These are phyloP conservation scores for Ambrosia trifida DNA, from an alignment of 129 eudicot species.

Conservation along the genomic window DNA sequence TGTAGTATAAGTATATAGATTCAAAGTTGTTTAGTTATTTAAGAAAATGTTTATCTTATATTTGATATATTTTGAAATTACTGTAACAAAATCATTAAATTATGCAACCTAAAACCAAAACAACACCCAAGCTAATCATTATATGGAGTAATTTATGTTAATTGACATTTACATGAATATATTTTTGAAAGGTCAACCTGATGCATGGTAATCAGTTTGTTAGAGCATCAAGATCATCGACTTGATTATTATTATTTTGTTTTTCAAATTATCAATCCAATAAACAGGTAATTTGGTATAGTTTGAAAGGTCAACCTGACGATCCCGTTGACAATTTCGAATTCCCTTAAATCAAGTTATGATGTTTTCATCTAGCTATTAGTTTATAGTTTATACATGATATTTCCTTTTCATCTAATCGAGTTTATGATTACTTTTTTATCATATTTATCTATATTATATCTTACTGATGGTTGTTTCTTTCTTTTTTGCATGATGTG, in stretches of 20 bases:
- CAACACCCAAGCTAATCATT: background rate
- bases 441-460: background rate
- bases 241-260: background rate
- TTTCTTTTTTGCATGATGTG: constrained; percentile 2
- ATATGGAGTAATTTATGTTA: background rate
- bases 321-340: background rate
- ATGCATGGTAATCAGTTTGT: background rate
- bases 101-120: background rate
- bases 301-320: background rate
- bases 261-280: background rate
- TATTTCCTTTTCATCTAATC: background rate
- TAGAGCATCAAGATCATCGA: background rate
- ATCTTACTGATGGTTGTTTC: background rate
- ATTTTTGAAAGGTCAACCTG: background rate
- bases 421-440: background rate
- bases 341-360: background rate
- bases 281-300: background rate
- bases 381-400: background rate
- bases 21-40: background rate
- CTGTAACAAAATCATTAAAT: too few species aligned
- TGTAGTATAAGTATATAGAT: too few species aligned
- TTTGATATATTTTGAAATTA: too few species aligned
- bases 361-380: background rate
- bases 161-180: background rate
- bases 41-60: background rate